Base-by-base conservation (phyloP, 331 rosid species). In the Acacia pycnantha region DNA sequence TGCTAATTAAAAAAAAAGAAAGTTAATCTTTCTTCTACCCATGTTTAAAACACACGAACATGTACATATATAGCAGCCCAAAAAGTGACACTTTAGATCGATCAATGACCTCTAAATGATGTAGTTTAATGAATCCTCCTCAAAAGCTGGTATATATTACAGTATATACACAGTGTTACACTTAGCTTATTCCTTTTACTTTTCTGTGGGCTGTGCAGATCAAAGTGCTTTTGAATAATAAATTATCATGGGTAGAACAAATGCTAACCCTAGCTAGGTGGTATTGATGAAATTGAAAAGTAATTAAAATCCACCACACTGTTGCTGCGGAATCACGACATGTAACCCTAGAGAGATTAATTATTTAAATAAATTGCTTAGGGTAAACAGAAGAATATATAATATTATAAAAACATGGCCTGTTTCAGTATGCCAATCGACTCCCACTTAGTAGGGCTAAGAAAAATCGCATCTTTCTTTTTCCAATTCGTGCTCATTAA, bases 381-480 rank as follows among this genome's bases (percentile, higher is more conserved):
- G 68, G 73, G 77, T 44, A 74, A 69, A 69, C n/a, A 71, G 21
- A 43, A 78, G 24, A 53, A 33, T 31, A 31, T 31, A 31, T 51
- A 44, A 81, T 8, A 56, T 41, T 11, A 56, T 50, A 77, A 70
- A 80, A 71, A 54, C 44, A 75, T 27, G 71, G 75, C 18, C 40
- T 29, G 10, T 82, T 53, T 35, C 16, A 22, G 62, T 0, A 75
- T 78, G 74, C 79, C 61, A 46, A 58, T 77, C 79, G 79, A 33
- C 43, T 33, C 50, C 73, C 65, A 73, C 79, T 77, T 83, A 26
- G 40, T 47, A 67, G 78, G 85, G 69, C 72, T 70, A 27, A 61
- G 65, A 78, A 61, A 72, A 61, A 72, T 77, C 77, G 84, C 88
- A 84, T 85, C 76, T 77, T 70, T 84, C 83, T 80, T 62, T 43